Percentiles rank a stretch among this genome's conserved stretches.
These are phyloP conservation scores for Asterella californica DNA, from an alignment of 225 moss, liverwort and hornwort species.

Conservation along the genomic window DNA sequence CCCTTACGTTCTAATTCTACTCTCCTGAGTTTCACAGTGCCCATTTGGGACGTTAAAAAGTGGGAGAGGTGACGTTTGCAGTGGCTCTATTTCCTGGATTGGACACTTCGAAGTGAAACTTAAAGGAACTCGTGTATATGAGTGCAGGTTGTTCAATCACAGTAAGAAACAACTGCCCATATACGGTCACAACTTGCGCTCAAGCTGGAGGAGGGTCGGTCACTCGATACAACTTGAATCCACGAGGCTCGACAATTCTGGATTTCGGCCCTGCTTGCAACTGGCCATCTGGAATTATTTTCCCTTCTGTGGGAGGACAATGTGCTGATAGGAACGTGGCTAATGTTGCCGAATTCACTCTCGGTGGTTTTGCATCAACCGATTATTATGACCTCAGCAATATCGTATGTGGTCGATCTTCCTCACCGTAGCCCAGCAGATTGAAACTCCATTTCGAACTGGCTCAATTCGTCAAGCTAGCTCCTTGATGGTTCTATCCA, in stretches of 20 bases:
- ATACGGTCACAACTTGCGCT: slow-evolving; percentile 3
- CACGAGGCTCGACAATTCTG: not conserved
- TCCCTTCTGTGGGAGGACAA: slow-evolving; percentile 3
- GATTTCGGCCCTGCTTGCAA: not conserved
- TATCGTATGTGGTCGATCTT: not conserved
- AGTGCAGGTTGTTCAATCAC: slow-evolving; percentile 5
- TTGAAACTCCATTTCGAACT: no score
- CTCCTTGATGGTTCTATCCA: not conserved
- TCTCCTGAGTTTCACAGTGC: not conserved
- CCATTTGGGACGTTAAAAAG: not conserved
- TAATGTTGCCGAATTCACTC: not conserved
- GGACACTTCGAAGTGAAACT: not conserved
- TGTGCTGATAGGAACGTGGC: not conserved
- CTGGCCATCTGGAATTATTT: not conserved
- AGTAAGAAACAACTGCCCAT: slow-evolving; percentile 2
- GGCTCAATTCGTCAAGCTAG: not conserved
- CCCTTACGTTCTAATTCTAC: not conserved
- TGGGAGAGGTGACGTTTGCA: not conserved
- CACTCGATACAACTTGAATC: not conserved
- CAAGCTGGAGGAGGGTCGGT: no score
- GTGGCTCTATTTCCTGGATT: not conserved
- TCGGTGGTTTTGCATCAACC: not conserved
- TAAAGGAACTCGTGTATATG: not conserved
- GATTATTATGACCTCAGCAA: slow-evolving; percentile 7
- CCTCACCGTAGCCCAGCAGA: not conserved